These are phyloP conservation scores for Metschnikowia corniflorae DNA, from an alignment of 805 yeast genomes.

Conservation along the genomic window DNA sequence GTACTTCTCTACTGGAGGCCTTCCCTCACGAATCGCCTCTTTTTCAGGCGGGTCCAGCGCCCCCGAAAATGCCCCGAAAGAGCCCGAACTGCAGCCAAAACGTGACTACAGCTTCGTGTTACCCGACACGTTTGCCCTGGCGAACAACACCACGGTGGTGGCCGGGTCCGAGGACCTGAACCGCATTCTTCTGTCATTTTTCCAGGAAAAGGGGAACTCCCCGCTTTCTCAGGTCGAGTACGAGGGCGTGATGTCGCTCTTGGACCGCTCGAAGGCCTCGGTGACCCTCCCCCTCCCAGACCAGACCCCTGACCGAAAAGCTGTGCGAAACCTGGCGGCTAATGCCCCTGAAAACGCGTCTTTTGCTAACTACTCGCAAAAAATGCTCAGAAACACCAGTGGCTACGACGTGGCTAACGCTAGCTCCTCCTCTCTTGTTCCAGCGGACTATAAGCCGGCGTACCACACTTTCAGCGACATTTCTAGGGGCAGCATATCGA, in stretches of 20 bases:
- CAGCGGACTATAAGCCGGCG: conserved; percentile 38
- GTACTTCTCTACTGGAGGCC: conserved; percentile 20
- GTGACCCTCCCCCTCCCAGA: conserved; percentile 15
- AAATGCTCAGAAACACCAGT: conserved; percentile 24
- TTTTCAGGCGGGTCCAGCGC: conserved; percentile 1
- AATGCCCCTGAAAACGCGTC: conserved; percentile 7
- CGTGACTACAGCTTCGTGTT: conserved; percentile 10
- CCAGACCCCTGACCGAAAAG: conserved; percentile 4
- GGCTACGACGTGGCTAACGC: conserved; percentile 14
- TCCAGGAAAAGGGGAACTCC: conserved; percentile 67
- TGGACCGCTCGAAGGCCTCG: conserved; percentile 22
- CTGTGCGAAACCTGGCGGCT: neutral
- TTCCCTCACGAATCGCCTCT: conserved; percentile 5
- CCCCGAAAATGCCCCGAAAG: conserved; percentile 1
- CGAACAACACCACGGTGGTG: conserved; percentile 10
- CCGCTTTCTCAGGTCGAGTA: conserved; percentile 72
- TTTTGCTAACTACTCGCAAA: conserved; percentile 28
- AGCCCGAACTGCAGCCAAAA: neutral
- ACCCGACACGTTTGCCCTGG: conserved; percentile 11
- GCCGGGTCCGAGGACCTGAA: conserved; percentile 33
- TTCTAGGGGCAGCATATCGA: conserved; percentile 27
- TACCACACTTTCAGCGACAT: conserved; percentile 31
- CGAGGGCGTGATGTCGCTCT: conserved; percentile 74
- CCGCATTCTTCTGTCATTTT: conserved; percentile 63
- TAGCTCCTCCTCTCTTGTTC: conserved; percentile 20